Base-by-base conservation (phyloP, 2,329 filamentous ascomycete species). In the Cladosporium sp. region DNA sequence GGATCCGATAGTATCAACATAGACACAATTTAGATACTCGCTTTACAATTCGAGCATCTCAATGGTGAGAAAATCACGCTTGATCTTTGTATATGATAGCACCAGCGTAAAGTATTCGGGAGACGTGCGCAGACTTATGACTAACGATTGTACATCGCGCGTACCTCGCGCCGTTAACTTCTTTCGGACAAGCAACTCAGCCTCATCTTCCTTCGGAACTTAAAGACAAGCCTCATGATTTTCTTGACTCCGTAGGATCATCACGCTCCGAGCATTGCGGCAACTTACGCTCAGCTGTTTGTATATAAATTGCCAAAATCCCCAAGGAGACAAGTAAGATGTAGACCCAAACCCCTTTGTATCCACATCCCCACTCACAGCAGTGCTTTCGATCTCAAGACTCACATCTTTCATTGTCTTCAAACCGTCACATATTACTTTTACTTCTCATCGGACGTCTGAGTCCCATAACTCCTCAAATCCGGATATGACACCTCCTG, bases 401-500 rank as follows among this genome's bases (percentile, higher is more conserved):
- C n/a, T 21, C 41, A 24, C 0, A n/a, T 15, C 41, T 15, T 47
- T 21, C 41, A 5, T 44, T 21, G 3, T 3, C n/a, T 4, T 21
- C 2, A 12, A 24, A 11, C 4, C 2, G 2, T 21, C 8, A 24
- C 7, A 21, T 3, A 21, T 11, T 8, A 44, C 38, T n/a, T 10
- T 6, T 10, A 10, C 4, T 44, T 10, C 38, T 44, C 18, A 18
- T 3, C 6, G 5, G 36, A 18, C 36, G 49, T 52, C 15, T 1
- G 1, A 26, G 11, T 18, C 18, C 8, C 12, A 54, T 18, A 28
- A 5, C 49, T 30, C 2, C 7, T 18, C 34, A 6, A 8, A 28
- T 12, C 11, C n/a, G 5, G 12, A 32, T 15, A 68, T 69, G 65
- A 41, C 60, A 38, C 69, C 70, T 59, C 64, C 70, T 58, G 73